Conservation (phyloP, 345 rosid genomes). For the Melastoma malabathricum region DNA sequence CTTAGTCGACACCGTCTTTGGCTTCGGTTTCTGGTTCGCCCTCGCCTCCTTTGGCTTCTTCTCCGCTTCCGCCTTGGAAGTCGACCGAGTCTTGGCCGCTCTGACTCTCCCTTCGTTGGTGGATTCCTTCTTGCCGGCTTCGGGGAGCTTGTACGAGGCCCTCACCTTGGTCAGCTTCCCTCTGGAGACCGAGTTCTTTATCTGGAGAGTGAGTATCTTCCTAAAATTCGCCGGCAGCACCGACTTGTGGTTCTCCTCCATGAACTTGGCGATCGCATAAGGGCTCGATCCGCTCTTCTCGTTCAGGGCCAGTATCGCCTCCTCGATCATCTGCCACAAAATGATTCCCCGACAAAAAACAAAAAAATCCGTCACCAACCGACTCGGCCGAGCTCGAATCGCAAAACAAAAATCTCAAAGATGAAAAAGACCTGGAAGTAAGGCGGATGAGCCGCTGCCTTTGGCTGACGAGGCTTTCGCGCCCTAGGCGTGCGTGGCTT, state of each 20-base stretch:
- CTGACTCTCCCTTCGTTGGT: constrained; percentile 25
- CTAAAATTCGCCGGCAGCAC: constrained; percentile 50
- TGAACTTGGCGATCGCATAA: constrained; percentile 63
- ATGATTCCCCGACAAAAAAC: not conserved
- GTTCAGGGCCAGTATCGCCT: constrained; percentile 44
- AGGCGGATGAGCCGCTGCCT: constrained; percentile 57
- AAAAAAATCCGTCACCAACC: not conserved
- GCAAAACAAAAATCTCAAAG: not conserved
- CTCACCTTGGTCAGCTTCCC: constrained; percentile 68
- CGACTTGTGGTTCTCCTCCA: constrained; percentile 67
- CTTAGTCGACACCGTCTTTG: constrained; percentile 1
- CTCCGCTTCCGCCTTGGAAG: not conserved
- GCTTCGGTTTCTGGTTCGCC: not conserved
- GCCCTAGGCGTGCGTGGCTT: constrained; percentile 20
- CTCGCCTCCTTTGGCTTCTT: constrained; percentile 1
- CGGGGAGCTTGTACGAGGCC: constrained; percentile 70
- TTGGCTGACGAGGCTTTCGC: constrained; percentile 30
- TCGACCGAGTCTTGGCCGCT: constrained; percentile 19
- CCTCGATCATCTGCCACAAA: constrained; percentile 55
- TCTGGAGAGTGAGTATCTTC: constrained; percentile 49
- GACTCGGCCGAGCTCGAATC: not conserved
- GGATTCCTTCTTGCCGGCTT: constrained; percentile 30
- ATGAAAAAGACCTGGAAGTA: constrained; percentile 44
- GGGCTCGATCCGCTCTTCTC: constrained; percentile 81
- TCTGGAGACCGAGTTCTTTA: constrained; percentile 51